Percentiles rank a stretch among this genome's conserved stretches.
phyloP scores from a whole-genome alignment of 148 eudicot species.

The Bassia scoparia region DNA sequence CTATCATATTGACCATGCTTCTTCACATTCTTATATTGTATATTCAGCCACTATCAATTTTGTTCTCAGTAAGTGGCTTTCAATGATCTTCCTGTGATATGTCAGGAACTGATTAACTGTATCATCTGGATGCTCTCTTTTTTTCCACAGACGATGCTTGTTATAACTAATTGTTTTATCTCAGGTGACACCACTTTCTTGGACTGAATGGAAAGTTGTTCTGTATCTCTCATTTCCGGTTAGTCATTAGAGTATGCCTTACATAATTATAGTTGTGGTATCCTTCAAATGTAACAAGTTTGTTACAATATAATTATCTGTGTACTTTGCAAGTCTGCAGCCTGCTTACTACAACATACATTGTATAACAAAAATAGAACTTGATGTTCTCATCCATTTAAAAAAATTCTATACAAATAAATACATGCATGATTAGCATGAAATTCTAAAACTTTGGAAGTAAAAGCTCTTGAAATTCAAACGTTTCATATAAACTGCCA shows the following conservation, averaged over 20 bases:
- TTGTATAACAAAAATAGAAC: no score
- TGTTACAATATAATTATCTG: background rate
- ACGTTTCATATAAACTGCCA: no score
- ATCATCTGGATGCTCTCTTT: conserved; percentile 7
- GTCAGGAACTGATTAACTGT: background rate
- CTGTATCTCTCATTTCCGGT: conserved; percentile 94
- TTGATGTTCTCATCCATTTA: no score
- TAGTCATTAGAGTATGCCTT: conserved; percentile 26
- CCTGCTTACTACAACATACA: no score
- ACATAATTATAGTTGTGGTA: background rate
- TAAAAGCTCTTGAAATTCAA: no score
- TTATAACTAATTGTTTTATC: conserved; percentile 15
- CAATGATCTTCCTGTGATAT: background rate
- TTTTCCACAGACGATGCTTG: background rate
- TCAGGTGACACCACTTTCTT: conserved; percentile 90
- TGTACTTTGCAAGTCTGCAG: background rate
- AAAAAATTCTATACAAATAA: no score
- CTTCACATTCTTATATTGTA: conserved; percentile 89
- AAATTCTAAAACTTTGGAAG: no score
- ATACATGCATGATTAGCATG: no score
- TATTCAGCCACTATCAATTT: conserved; percentile 72
- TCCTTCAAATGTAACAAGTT: background rate
- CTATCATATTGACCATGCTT: conserved; percentile 82
- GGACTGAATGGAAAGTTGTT: conserved; percentile 94
- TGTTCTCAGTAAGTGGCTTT: conserved; percentile 77